Conservation (phyloP, 768 basidiomycete genomes). For the Phylloporus arenicola region DNA sequence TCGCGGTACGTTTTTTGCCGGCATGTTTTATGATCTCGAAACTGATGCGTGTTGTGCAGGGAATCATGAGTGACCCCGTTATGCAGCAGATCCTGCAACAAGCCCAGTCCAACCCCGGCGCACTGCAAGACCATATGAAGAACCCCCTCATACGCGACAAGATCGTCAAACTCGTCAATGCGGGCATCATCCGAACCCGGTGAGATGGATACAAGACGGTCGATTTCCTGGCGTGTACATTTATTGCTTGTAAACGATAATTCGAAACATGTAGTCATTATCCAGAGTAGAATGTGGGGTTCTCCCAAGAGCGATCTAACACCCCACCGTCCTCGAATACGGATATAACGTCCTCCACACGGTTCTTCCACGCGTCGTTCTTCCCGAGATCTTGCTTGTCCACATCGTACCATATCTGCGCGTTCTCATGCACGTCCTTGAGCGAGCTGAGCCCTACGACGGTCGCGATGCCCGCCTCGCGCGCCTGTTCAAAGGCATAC, state of each 20-base stretch:
- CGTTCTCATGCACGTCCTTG: conserved; percentile 68
- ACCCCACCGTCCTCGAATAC: conserved; percentile 44
- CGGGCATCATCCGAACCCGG: conserved; percentile 88
- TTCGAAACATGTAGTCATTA: conserved; percentile 7
- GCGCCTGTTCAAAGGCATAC: conserved; percentile 53
- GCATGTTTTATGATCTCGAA: neutral
- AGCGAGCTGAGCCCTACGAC: conserved; percentile 70
- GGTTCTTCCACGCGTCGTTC: conserved; percentile 43
- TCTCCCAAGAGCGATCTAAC: conserved; percentile 71
- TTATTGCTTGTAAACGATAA: conserved; percentile 25
- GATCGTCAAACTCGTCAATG: conserved; percentile 86
- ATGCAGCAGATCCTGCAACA: conserved; percentile 96
- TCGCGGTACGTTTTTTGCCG: conserved; percentile 56
- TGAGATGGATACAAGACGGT: conserved; percentile 31
- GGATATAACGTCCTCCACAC: conserved; percentile 29
- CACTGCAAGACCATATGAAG: conserved; percentile 95
- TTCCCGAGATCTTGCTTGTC: conserved; percentile 32
- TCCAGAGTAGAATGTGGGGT: conserved; percentile 33
- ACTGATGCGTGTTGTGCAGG: conserved; percentile 34
- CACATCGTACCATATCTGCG: conserved; percentile 62
- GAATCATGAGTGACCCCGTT: conserved; percentile 83
- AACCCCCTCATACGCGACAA: conserved; percentile 76
- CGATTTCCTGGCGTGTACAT: conserved; percentile 15
- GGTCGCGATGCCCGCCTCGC: conserved; percentile 47
- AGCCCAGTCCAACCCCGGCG: conserved; percentile 82